Conservation (phyloP, 352 stramenopile genomes). For the Phytophthora melonis region DNA sequence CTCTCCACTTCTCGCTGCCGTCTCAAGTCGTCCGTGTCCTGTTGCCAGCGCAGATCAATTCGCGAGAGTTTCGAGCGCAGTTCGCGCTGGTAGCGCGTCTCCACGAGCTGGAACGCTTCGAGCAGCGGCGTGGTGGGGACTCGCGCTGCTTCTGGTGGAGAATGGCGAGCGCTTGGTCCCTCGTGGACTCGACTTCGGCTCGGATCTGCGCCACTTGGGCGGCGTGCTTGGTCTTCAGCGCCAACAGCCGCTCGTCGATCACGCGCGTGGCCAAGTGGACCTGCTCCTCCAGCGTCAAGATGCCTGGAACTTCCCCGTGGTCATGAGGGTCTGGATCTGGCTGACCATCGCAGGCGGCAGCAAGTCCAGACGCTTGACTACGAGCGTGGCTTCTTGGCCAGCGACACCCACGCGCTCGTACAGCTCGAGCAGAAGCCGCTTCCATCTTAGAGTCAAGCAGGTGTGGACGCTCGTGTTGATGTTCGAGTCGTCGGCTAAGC, state of each 20-base stretch:
- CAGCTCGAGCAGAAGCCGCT: slow-evolving; percentile 47
- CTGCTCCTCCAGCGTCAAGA: slow-evolving; percentile 73
- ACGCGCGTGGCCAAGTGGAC: slow-evolving; percentile 67
- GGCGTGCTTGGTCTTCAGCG: slow-evolving; percentile 53
- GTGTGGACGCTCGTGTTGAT: background rate
- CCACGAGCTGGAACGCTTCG: slow-evolving; percentile 48
- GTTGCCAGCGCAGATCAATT: slow-evolving; percentile 62
- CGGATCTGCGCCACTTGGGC: slow-evolving; percentile 44
- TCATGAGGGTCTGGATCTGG: slow-evolving; percentile 61
- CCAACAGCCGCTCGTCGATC: slow-evolving; percentile 69
- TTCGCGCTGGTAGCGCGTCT: slow-evolving; percentile 41
- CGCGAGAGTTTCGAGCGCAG: slow-evolving; percentile 50
- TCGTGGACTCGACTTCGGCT: slow-evolving; percentile 34
- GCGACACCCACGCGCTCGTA: slow-evolving; percentile 67
- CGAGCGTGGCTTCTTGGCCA: slow-evolving; percentile 62
- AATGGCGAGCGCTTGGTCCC: slow-evolving; percentile 36
- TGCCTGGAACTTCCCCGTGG: slow-evolving; percentile 64
- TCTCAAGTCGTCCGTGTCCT: slow-evolving; percentile 69
- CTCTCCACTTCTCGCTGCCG: slow-evolving; percentile 73
- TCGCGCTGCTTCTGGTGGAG: slow-evolving; percentile 52
- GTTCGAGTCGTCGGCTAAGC: slow-evolving; percentile 28
- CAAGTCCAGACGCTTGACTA: slow-evolving; percentile 61
- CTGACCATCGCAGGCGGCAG: slow-evolving; percentile 45
- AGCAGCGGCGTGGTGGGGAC: slow-evolving; percentile 21
- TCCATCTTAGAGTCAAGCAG: slow-evolving; percentile 47